Evolutionary conservation across 2,329 filamentous ascomycete species (phyloP).

Genomic region (Claviceps digitariae): DNA sequence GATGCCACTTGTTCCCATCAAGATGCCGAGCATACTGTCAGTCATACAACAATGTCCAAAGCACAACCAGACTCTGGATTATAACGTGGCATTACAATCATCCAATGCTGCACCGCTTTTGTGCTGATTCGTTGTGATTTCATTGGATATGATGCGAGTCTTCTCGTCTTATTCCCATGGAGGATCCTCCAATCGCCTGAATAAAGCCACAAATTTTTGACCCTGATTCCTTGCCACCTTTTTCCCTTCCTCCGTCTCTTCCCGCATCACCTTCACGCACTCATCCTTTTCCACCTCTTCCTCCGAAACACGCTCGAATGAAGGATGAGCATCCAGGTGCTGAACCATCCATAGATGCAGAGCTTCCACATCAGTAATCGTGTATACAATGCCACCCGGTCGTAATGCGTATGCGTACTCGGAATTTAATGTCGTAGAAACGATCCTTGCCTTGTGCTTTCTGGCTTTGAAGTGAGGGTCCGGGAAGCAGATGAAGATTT

Average conservation of each 20-base stretch:
- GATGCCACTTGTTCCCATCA: not conserved
- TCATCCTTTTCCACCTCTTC: constrained; percentile 55
- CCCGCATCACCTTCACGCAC: constrained; percentile 61
- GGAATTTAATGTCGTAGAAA: constrained; percentile 73
- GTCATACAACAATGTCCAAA: not conserved
- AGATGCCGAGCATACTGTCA: no score
- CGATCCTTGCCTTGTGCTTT: constrained; percentile 94
- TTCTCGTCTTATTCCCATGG: constrained; percentile 42
- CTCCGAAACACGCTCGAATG: constrained; percentile 62
- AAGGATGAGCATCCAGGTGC: constrained; percentile 64
- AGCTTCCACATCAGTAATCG: constrained; percentile 94
- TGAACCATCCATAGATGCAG: constrained; percentile 86
- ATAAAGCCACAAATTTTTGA: constrained; percentile 82
- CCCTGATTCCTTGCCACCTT: constrained; percentile 89
- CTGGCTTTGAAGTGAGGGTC: constrained; percentile 96
- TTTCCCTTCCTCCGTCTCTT: constrained; percentile 91
- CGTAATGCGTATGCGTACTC: constrained; percentile 84
- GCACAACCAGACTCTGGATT: not conserved
- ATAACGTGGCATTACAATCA: not conserved
- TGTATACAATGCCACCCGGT: constrained; percentile 81
- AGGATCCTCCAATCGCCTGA: constrained; percentile 67
- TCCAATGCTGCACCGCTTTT: not conserved
- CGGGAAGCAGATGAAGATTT: constrained; percentile 96
- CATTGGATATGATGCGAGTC: not conserved
- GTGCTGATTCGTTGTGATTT: not conserved